Percentiles rank a stretch among this genome's conserved stretches.
Evolutionary conservation across 1,284 basidiomycete genomes (phyloP).

Genomic region (Stygiomarasmius scandens): DNA sequence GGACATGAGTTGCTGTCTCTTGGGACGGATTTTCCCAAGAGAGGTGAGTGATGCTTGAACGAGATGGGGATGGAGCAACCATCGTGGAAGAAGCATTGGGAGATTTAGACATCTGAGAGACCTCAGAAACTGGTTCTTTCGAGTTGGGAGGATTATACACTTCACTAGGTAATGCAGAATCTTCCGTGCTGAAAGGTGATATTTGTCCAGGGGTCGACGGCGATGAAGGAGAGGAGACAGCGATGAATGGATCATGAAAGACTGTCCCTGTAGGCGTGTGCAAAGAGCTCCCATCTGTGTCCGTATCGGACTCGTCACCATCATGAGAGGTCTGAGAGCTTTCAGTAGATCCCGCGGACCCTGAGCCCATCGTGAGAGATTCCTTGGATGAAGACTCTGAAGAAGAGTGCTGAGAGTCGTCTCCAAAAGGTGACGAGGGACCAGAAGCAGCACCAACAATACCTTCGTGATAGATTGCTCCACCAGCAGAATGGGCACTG

Average conservation of each 20-base stretch:
- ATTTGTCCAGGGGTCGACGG: not conserved
- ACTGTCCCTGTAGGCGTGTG: slow-evolving; percentile 54
- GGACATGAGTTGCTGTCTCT: slow-evolving; percentile 1
- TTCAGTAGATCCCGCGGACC: slow-evolving; percentile 5
- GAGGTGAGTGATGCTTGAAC: not conserved
- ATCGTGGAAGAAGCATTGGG: not conserved
- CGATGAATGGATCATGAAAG: slow-evolving; percentile 16
- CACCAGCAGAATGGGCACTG: not conserved
- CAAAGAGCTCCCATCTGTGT: slow-evolving; percentile 58
- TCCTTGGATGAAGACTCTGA: slow-evolving; percentile 10
- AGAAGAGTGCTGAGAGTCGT: not conserved
- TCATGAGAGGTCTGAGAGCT: slow-evolving; percentile 30
- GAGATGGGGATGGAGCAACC: not conserved
- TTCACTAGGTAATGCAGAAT: not conserved
- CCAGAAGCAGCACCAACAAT: not conserved
- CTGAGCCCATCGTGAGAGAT: slow-evolving; percentile 13
- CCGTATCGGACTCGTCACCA: slow-evolving; percentile 38
- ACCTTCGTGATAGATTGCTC: not conserved
- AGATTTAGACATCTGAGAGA: not conserved
- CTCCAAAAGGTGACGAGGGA: not conserved
- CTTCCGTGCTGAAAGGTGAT: not conserved
- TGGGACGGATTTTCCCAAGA: not conserved
- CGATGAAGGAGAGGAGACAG: slow-evolving; percentile 7
- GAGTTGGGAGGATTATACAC: not conserved
- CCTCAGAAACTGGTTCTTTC: not conserved